Evolutionary conservation across 257 asterid genomes (phyloP).

Genomic region (Primulina tabacum): DNA sequence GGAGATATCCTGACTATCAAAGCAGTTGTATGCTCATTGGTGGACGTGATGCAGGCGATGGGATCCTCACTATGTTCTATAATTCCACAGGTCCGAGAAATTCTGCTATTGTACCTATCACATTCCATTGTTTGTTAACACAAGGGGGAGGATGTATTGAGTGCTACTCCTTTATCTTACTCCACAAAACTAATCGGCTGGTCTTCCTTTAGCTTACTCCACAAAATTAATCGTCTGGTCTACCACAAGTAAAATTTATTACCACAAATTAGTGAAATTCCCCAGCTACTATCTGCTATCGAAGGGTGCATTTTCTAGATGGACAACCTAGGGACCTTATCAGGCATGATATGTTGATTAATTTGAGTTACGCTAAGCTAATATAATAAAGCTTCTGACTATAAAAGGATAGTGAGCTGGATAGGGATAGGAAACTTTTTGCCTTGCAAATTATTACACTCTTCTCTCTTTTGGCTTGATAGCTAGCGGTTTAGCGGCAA

Average conservation of each 20-base stretch:
- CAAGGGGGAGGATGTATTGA: neutral
- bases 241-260: neutral
- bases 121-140: constrained; percentile 5
- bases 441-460: neutral
- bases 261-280: neutral
- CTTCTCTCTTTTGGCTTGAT: neutral
- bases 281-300: neutral
- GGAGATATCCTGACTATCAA: constrained; percentile 69
- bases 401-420: neutral
- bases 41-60: constrained; percentile 77
- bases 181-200: neutral
- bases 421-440: neutral
- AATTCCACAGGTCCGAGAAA: constrained; percentile 54
- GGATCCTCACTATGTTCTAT: constrained; percentile 62
- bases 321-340: neutral
- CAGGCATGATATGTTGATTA: neutral
- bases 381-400: constrained; percentile 1
- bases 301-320: neutral
- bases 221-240: neutral
- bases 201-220: neutral
- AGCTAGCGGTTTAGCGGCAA: neutral
- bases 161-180: constrained; percentile 1
- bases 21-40: constrained; percentile 78
- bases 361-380: neutral
- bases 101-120: constrained; percentile 15